Base-by-base conservation (phyloP, 768 basidiomycete species). In the Hypholoma fasciculare region DNA sequence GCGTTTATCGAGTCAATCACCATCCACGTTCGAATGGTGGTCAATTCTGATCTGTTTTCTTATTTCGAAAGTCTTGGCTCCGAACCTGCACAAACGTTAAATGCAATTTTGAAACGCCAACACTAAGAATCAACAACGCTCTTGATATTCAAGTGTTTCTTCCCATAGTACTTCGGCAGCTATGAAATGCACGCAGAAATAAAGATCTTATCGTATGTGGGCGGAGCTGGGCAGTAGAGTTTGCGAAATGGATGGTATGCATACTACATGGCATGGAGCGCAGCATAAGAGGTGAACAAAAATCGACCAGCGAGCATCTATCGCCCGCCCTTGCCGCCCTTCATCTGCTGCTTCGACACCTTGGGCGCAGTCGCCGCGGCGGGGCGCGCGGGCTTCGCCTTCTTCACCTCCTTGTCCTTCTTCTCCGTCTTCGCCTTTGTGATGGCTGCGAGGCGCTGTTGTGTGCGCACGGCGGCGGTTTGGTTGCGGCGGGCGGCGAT, bases 291-390 rank as follows among this genome's bases (percentile, higher is more conserved):
- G 19, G 20, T 14, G 34, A 11, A 34, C 11, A 12, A 37, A 19
- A 54, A 36, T 34, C 39, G 42, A 46, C 14, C 12, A 27, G 52
- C 14, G 19, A 17, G 63, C 36, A 55, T 52, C 57, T 55, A 61
- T 59, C 63, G 63, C 54, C 60, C 63, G 56, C 55, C 83, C 78
- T 90, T 89, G 69, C 88, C 85, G 71, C 93, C 94, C 84, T 95
- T 96, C 89, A 94, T 94, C 78, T 90, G 90, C 77, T 96, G 94
- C 80, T 96, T 98, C 70, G 93, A 93, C 44, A 96, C 87, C 77
- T 89, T 94, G 67, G 94, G 92, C 55, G 77, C 92, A 40, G 80
- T 73, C 51, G 87, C 72, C 13, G 75, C 82, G 39, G 74, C 67
- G 47, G 83, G 72, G 52, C 87, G 85, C 52, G 82, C 71, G 63